phyloP scores from a whole-genome alignment of 169 alveolate genomes.

The Perkinsus chesapeaki region DNA sequence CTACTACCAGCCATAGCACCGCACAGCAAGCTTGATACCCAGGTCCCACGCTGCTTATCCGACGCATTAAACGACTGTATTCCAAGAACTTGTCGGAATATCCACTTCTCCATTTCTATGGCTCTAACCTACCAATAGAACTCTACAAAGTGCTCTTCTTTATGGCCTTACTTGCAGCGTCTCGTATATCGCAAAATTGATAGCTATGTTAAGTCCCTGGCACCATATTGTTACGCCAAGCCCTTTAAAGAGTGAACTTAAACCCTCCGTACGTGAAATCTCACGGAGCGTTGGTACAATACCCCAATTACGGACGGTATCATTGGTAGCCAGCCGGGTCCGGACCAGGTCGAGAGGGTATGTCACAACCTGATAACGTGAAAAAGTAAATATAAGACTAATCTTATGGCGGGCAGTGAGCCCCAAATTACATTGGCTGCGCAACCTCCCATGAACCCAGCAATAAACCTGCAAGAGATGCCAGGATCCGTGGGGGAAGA shows the following conservation, averaged over 20 bases:
- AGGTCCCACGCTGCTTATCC: neutral
- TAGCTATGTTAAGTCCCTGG: slow-evolving; percentile 6
- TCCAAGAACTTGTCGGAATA: neutral
- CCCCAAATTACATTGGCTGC: neutral
- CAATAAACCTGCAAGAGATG: neutral
- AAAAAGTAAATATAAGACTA: neutral
- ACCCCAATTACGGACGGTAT: neutral
- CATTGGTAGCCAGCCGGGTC: slow-evolving; percentile 5
- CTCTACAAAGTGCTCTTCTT: neutral
- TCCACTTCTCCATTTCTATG: neutral
- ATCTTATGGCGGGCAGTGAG: neutral
- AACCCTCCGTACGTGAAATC: neutral
- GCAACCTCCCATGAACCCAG: slow-evolving; percentile 6
- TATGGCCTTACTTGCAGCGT: neutral
- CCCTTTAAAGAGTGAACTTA: neutral
- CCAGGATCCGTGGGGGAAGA: neutral
- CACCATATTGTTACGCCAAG: neutral
- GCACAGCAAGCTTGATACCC: neutral
- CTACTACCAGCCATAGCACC: neutral
- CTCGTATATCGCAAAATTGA: slow-evolving; percentile 9
- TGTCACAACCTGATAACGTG: neutral
- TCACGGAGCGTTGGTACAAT: neutral
- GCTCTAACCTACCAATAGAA: neutral
- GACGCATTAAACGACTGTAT: neutral
- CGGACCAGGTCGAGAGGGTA: slow-evolving; percentile 9